Evolutionary conservation across 768 basidiomycete genomes (phyloP).

Genomic region (Auricularia sp.): DNA sequence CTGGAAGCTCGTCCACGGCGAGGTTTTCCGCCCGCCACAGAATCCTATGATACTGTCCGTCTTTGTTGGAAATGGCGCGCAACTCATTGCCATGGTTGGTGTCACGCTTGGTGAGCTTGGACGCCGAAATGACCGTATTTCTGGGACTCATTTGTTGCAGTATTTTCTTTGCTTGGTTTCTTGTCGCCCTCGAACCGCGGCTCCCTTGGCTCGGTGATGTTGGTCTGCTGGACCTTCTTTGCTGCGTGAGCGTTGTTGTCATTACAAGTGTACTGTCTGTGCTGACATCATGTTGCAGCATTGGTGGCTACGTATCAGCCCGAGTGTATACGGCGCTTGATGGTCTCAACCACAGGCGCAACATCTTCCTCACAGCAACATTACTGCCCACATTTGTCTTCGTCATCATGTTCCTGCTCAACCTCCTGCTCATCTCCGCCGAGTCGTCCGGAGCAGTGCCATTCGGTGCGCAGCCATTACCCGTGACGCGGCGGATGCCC

Average conservation of each 20-base stretch:
- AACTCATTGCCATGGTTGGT: conserved; percentile 74
- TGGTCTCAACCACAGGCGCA: conserved; percentile 67
- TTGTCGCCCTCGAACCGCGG: conserved; percentile 93
- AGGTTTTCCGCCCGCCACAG: conserved; percentile 81
- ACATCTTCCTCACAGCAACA: conserved; percentile 81
- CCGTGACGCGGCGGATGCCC: not conserved
- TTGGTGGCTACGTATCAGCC: conserved; percentile 83
- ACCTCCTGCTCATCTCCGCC: conserved; percentile 76
- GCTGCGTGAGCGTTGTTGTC: conserved; percentile 45
- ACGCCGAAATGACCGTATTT: not conserved
- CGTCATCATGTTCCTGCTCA: conserved; percentile 72
- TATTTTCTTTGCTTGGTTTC: conserved; percentile 88
- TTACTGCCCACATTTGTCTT: conserved; percentile 80
- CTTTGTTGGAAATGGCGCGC: conserved; percentile 83
- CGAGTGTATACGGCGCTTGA: conserved; percentile 72
- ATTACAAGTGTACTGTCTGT: not conserved
- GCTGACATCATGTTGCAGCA: conserved; percentile 29
- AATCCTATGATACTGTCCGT: conserved; percentile 71
- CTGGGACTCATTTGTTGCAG: conserved; percentile 24
- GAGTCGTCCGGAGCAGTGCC: conserved; percentile 93
- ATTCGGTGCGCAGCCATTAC: conserved; percentile 47
- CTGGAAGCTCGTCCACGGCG: conserved; percentile 95
- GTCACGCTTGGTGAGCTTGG: conserved; percentile 64
- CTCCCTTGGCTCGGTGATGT: conserved; percentile 85
- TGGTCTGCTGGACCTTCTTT: conserved; percentile 91